Percentiles rank a stretch among this genome's conserved stretches.
Conservation (phyloP, 129 eudicot genomes). For the Lonicera japonica region DNA sequence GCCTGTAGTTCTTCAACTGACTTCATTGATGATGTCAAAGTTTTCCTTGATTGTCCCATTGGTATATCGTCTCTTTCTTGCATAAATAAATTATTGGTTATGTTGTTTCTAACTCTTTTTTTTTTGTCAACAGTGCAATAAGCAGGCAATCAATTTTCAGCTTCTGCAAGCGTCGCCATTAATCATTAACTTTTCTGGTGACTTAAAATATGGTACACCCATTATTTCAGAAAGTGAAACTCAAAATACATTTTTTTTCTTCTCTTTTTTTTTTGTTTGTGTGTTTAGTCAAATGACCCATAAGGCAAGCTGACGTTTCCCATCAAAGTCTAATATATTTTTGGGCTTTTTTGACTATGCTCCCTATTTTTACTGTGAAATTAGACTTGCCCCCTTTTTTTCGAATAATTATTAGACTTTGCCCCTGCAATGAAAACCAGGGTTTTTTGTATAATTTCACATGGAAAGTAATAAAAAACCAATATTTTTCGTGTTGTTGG, state of each 20-base stretch:
- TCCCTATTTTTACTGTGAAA: too few species aligned
- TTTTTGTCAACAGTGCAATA: slow-evolving; percentile 46
- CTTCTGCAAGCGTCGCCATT: slow-evolving; percentile 85
- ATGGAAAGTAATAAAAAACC: too few species aligned
- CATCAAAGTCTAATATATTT: too few species aligned
- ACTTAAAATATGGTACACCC: slow-evolving; percentile 70
- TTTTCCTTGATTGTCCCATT: slow-evolving; percentile 78
- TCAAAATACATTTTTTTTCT: neutral
- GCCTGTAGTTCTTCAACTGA: slow-evolving; percentile 45
- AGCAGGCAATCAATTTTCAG: slow-evolving; percentile 80
- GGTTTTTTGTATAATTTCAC: too few species aligned
- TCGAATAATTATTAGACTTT: too few species aligned
- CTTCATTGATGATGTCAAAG: slow-evolving; percentile 69
- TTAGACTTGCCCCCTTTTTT: too few species aligned
- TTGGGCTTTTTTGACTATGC: too few species aligned
- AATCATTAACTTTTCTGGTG: slow-evolving; percentile 56
- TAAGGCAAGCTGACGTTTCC: too few species aligned
- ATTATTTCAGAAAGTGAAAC: neutral
- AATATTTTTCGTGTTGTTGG: too few species aligned
- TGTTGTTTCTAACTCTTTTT: neutral
- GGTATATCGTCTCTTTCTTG: slow-evolving; percentile 40
- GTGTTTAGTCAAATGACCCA: too few species aligned
- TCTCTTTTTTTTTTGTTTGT: too few species aligned
- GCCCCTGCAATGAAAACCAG: too few species aligned
- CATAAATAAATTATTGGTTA: neutral